These are phyloP conservation scores for Murraya koenigii DNA, from an alignment of 345 rosid genomes.

Conservation along the genomic window DNA sequence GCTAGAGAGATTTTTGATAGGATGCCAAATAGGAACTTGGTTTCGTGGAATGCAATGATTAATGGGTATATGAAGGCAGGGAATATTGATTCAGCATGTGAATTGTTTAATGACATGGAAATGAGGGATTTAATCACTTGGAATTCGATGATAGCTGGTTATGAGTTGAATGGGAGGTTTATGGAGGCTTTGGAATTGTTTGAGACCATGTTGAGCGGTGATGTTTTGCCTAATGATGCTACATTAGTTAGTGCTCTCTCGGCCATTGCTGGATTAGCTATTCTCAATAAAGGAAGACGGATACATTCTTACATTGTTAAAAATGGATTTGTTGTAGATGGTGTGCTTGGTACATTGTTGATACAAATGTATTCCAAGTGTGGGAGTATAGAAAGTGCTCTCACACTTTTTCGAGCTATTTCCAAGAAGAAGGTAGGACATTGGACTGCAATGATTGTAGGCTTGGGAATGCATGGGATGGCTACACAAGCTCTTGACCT, in stretches of 20 bases:
- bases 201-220: constrained; percentile 29
- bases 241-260: constrained; percentile 53
- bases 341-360: constrained; percentile 51
- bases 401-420: constrained; percentile 35
- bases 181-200: constrained; percentile 39
- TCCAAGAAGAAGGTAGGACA: constrained; percentile 51
- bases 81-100: constrained; percentile 22
- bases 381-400: constrained; percentile 54
- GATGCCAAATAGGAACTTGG: constrained; percentile 34
- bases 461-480: constrained; percentile 66
- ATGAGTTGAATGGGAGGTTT: constrained; percentile 33
- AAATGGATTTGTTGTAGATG: constrained; percentile 36
- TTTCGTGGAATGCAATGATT: constrained; percentile 48
- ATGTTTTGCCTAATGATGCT: constrained; percentile 40
- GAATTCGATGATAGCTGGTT: constrained; percentile 52
- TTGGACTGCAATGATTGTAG: constrained; percentile 71
- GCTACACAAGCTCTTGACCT: constrained; percentile 44
- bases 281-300: constrained; percentile 48
- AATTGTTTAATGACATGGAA: constrained; percentile 34
- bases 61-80: constrained; percentile 44
- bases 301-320: constrained; percentile 58
- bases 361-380: constrained; percentile 74
- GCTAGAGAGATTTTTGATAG: constrained; percentile 46
- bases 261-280: constrained; percentile 50
- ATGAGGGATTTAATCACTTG: constrained; percentile 40